These are phyloP conservation scores for Sechiopsis laciniata DNA, from an alignment of 306 rosid genomes.

Conservation along the genomic window DNA sequence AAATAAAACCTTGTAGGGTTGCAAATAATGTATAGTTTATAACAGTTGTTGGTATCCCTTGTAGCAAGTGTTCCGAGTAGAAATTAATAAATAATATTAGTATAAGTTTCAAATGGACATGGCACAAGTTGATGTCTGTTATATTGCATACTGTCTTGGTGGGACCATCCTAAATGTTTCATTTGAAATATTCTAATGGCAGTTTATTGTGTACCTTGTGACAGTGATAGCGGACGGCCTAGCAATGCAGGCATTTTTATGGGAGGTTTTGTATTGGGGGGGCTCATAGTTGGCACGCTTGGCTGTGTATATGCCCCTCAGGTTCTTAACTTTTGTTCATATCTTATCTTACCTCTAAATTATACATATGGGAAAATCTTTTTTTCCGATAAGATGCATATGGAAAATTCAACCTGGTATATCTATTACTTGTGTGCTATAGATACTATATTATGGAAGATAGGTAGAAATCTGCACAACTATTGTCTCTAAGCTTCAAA, in stretches of 20 bases:
- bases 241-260: constrained; percentile 70
- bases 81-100: background rate
- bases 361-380: constrained; percentile 7
- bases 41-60: background rate
- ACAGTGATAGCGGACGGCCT: constrained; percentile 64
- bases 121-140: background rate
- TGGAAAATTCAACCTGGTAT: constrained; percentile 18
- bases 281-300: constrained; percentile 80
- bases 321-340: constrained; percentile 38
- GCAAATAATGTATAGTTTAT: background rate
- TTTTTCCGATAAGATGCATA: background rate
- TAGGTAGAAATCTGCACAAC: background rate
- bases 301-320: constrained; percentile 96
- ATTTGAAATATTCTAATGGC: constrained; percentile 25
- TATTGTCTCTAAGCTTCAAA: background rate
- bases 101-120: background rate
- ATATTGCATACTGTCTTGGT: background rate
- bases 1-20: background rate
- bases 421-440: background rate
- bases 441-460: background rate
- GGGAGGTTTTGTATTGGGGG: constrained; percentile 93
- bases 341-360: constrained; percentile 21
- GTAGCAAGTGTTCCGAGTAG: background rate
- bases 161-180: constrained; percentile 4
- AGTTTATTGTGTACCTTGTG: constrained; percentile 26